Evolutionary conservation across 139 green algal genomes (phyloP), one percentile per base, ranked within the genome.

Genomic region (Coccomyxa sp.): DNA sequence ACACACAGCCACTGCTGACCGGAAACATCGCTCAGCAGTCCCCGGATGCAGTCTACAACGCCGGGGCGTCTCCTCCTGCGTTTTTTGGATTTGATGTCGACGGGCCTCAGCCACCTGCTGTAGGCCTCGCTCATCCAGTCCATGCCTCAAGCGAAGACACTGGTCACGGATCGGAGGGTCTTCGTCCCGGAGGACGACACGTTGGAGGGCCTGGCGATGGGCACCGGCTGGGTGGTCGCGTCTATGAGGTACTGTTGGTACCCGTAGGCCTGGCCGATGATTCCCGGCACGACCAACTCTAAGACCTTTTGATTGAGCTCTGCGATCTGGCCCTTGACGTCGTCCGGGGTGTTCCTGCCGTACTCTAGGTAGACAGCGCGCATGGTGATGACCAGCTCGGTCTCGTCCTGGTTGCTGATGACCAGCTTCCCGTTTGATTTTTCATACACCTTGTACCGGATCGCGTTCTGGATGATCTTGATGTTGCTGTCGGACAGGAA

Each of bases 241-340:
- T 58, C 44, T 58, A 58, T 58, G 44, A 58, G 44, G 44, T 58
- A 58, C 44, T 58, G 44, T 58, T 58, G 44, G 44, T 58, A 58
- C 44, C 44, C 44, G 14, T 58, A 58, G 44, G 44, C 44, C 44
- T 58, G 12, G 44, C 44, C 44, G 44, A 58, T 58, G 44, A 58
- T 14, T 27, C 44, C 44, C 44, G 44, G 44, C 44, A 58, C 44
- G 44, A 58, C 44, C 44, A 58, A 58, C 44, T 58, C 44, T 58
- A 58, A 27, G 44, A 58, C 44, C 14, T 58, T 58, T 58, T 58
- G 44, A 58, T 58, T 58, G 44, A 58, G 44, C 44, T 58, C 44
- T 58, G 44, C 44, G 44, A 58, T 58, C 44, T 58, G 44, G 44
- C 44, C 44, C 44, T 58, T 58, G 44, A 58, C 44, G 44, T 58